A percentile compares a stretch with the other conserved stretches of the same genome.
phyloP scores from a whole-genome alignment of 306 rosid species.

The Casuarina equisetifolia region DNA sequence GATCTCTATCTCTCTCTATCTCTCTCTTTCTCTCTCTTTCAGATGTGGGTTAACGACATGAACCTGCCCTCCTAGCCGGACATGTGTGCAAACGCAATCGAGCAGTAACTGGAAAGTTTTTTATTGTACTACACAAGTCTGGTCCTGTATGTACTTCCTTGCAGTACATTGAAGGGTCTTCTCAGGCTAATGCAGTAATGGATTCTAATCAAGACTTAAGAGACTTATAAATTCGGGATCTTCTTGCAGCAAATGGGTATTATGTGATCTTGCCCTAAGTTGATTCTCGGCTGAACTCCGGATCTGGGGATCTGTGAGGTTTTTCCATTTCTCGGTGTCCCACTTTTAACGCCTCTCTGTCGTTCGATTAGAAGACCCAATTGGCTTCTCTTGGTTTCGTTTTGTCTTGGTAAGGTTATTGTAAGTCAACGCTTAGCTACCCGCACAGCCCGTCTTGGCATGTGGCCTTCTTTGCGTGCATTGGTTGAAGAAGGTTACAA shows the following conservation, averaged over 20 bases:
- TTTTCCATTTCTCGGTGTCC: slow-evolving; percentile 7
- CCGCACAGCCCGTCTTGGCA: not conserved
- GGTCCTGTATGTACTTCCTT: slow-evolving; percentile 20
- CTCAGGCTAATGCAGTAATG: not conserved
- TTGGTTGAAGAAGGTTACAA: not conserved
- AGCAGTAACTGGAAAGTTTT: slow-evolving; percentile 16
- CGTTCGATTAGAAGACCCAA: not conserved
- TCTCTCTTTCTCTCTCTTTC: not conserved
- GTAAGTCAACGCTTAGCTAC: slow-evolving; percentile 16
- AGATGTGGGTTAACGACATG: not conserved
- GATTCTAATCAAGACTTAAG: not conserved
- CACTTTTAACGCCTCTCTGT: not conserved
- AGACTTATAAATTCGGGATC: slow-evolving; percentile 2
- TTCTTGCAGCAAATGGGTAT: slow-evolving; percentile 2
- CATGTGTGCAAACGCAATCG: slow-evolving; percentile 2
- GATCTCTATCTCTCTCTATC: not conserved
- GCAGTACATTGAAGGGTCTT: slow-evolving; percentile 42
- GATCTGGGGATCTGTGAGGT: slow-evolving; percentile 16
- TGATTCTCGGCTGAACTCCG: not conserved
- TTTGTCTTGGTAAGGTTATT: not conserved
- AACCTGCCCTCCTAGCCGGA: slow-evolving; percentile 2
- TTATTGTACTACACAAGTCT: slow-evolving; percentile 40
- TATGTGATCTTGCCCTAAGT: not conserved
- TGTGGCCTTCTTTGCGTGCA: slow-evolving; percentile 9
- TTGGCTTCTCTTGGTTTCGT: not conserved